A percentile compares a stretch with the other conserved stretches of the same genome.
Evolutionary conservation across 73 alveolate species (phyloP).

Genomic region (Tetrahymena elliotti): DNA sequence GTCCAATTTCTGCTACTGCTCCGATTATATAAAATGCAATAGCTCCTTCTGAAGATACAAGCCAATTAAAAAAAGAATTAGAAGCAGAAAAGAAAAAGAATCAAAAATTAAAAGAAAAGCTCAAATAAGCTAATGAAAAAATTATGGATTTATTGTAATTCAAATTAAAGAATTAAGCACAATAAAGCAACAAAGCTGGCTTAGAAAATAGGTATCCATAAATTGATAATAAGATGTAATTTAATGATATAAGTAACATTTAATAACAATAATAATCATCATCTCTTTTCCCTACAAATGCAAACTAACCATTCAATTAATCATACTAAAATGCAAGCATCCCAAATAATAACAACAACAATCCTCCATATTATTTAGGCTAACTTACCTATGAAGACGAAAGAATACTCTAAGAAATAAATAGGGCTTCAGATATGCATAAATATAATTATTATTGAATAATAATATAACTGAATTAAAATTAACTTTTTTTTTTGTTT

Average conservation of each 20-base stretch:
- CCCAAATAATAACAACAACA: background rate
- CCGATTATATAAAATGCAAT: background rate
- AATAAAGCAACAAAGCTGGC: background rate
- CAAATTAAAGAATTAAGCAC: background rate
- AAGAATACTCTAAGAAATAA: background rate
- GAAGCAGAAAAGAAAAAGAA: background rate
- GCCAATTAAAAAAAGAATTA: slow-evolving; percentile 5
- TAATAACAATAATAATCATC: background rate
- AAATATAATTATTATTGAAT: background rate
- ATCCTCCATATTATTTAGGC: background rate
- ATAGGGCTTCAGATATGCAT: background rate
- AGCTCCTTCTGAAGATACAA: slow-evolving; percentile 5
- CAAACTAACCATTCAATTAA: background rate
- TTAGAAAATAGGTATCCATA: background rate
- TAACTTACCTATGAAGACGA: background rate
- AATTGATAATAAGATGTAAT: background rate
- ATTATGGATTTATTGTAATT: background rate
- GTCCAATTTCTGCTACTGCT: background rate
- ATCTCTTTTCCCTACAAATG: background rate
- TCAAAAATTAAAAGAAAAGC: background rate
- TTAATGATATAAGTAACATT: background rate
- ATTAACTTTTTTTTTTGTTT: background rate
- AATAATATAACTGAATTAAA: background rate
- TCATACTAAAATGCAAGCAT: background rate
- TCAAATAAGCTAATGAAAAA: slow-evolving; percentile 21